phyloP scores from a whole-genome alignment of 1,139 yeast genomes.

The Wickerhamiella pararugosa region DNA sequence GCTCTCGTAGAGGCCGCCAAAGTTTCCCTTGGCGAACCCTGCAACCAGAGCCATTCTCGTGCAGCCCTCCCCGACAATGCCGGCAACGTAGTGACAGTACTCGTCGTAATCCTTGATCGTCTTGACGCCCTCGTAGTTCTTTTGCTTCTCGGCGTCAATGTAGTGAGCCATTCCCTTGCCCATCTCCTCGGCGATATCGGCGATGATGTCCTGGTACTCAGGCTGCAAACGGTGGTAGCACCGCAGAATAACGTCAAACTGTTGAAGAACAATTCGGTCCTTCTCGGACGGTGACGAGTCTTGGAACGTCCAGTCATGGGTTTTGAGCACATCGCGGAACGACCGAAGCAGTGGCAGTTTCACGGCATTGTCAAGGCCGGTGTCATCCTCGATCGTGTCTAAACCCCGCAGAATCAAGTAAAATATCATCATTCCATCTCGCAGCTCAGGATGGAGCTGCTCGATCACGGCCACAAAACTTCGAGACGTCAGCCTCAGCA shows the following conservation, averaged over 20 bases:
- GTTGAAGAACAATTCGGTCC: conserved; percentile 65
- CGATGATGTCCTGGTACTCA: conserved; percentile 62
- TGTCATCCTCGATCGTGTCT: conserved; percentile 95
- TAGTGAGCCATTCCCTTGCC: conserved; percentile 98
- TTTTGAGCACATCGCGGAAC: conserved; percentile 43
- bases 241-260: conserved; percentile 50
- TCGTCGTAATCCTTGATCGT: conserved; percentile 72
- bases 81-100: conserved; percentile 96
- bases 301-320: conserved; percentile 66
- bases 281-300: conserved; percentile 61
- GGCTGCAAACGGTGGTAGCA: conserved; percentile 65
- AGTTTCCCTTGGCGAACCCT: conserved; percentile 33
- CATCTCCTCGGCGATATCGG: conserved; percentile 68
- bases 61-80: conserved; percentile 91
- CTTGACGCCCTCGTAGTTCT: conserved; percentile 62
- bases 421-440: conserved; percentile 63
- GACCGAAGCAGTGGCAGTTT: conserved; percentile 62
- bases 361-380: conserved; percentile 55
- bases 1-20: conserved; percentile 47
- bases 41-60: conserved; percentile 49
- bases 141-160: conserved; percentile 53
- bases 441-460: conserved; percentile 81
- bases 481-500: conserved; percentile 61
- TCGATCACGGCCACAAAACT: conserved; percentile 86
- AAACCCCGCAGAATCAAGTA: conserved; percentile 77